Evolutionary conservation across 2,329 filamentous ascomycete species (phyloP), one percentile per base, ranked within the genome.

Genomic region (Neofusicoccum ribis): DNA sequence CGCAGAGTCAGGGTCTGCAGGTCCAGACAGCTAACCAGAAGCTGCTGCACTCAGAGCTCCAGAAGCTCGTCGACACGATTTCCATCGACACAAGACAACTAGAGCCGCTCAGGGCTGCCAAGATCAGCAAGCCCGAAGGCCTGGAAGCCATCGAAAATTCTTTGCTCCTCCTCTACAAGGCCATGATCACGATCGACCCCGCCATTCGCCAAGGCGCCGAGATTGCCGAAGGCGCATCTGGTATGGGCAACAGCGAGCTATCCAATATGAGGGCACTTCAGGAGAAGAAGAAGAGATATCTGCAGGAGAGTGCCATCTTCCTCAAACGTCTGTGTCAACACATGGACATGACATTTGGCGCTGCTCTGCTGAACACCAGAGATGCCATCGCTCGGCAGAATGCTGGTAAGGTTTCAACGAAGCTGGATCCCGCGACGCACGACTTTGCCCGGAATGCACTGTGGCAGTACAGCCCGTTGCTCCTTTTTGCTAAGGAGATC

Each of bases 21-120:
- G 94, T 99, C 6, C 95, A 98, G 78, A 94, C 94, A 20, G 92
- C 95, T 46, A 99, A 99, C 72, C 95, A 99, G 76, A 97, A 97
- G 76, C 85, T 97, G 34, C 85, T 99, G 52, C 92, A 94, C 76
- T 91, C 89, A 68, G 95, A 99, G 77, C 85, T 99, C 1, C 89
- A 96, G 75, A 91, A 89, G 39, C 83, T 98, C n/a, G 85, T 99
- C 27, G 89, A 93, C 70, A 97, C 92, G 0, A 93, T 96, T 64
- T 93, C 93, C 11, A 96, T 98, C 65, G 93, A 92, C 4, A 82
- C 86, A 0, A 82, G 87, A 46, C 89, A 94, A 68, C 84, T 99
- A 15, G 87, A 89, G 61, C 87, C 91, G 6, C 83, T 99, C 23
- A 86, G 87, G 70, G 81, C 87, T 52, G 89, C 90, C 15, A 90